Evolutionary conservation across 129 eudicot genomes (phyloP).

Genomic region (Kitagawia praeruptora): DNA sequence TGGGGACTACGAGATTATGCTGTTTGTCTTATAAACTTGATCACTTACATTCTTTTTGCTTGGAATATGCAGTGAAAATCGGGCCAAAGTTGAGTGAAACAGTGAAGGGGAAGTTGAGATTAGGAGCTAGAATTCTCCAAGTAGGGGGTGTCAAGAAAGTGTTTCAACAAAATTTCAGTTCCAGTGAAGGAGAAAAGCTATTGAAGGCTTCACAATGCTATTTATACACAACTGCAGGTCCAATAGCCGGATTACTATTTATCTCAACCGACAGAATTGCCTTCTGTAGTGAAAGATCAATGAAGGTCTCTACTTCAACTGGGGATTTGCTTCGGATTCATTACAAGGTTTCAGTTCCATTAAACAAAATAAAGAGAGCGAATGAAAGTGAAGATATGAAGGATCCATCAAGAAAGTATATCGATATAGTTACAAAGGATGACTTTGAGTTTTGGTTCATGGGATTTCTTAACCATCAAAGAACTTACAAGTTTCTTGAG

Average conservation of each 20-base stretch:
- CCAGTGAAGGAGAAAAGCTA: conserved; percentile 14
- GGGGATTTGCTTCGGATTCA: conserved; percentile 21
- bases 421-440: conserved; percentile 26
- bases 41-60: neutral
- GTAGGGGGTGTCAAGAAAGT: conserved; percentile 30
- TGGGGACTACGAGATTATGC: neutral
- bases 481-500: conserved; percentile 20
- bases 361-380: conserved; percentile 20
- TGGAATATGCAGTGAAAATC: conserved; percentile 24
- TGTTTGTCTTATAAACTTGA: neutral
- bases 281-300: conserved; percentile 34
- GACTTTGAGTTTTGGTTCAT: conserved; percentile 44
- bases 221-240: conserved; percentile 31
- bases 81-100: conserved; percentile 25
- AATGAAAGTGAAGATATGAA: conserved; percentile 15
- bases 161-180: conserved; percentile 28
- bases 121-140: conserved; percentile 38
- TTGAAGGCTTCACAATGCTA: conserved; percentile 29
- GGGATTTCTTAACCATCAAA: conserved; percentile 29
- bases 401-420: conserved; percentile 24
- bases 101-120: conserved; percentile 32
- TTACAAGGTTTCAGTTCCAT: conserved; percentile 24
- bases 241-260: conserved; percentile 31
- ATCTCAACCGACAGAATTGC: conserved; percentile 28
- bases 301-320: conserved; percentile 27